Conservation (phyloP, 352 stramenopile genomes). For the Plasmopara muralis region DNA sequence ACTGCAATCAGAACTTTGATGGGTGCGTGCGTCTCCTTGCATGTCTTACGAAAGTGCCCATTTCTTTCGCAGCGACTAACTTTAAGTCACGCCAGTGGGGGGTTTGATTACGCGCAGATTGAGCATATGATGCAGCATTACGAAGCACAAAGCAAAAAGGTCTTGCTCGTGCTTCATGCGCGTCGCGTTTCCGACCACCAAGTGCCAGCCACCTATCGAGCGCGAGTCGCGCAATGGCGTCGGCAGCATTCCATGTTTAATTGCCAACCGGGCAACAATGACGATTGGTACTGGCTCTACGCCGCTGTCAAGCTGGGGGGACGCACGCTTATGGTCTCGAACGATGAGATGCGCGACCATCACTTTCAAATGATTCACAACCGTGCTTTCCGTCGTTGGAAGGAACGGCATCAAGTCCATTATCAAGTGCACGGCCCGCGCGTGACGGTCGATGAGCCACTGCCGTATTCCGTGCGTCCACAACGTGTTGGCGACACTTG, state of each 20-base stretch:
- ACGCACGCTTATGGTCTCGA: conserved; percentile 89
- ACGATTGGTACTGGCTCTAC: conserved; percentile 99
- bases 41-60: too few relatives aligned
- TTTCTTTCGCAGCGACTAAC: too few relatives aligned
- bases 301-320: conserved; percentile 83
- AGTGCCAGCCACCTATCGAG: conserved; percentile 65
- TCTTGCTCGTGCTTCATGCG: conserved; percentile 94
- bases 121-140: conserved; percentile 91
- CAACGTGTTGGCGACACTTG: conserved; percentile 53
- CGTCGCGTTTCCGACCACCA: conserved; percentile 89
- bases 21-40: conserved; percentile 30
- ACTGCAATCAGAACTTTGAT: conserved; percentile 96
- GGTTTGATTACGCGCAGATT: conserved; percentile 96
- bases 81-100: conserved; percentile 35
- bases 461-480: conserved; percentile 47
- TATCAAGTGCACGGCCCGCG: conserved; percentile 70
- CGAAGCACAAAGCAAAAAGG: conserved; percentile 72
- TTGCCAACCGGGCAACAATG: conserved; percentile 93
- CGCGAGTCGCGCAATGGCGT: conserved; percentile 75
- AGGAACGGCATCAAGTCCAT: conserved; percentile 94
- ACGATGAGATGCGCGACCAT: conserved; percentile 99
- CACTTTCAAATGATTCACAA: conserved; percentile 99
- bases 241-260: conserved; percentile 85
- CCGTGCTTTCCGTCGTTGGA: conserved; percentile 93
- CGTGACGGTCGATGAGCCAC: conserved; percentile 47